A percentile compares a stretch with the other conserved stretches of the same genome.
Conservation (phyloP, 2,329 filamentous ascomycete genomes). For the Aspergillus uvarum region DNA sequence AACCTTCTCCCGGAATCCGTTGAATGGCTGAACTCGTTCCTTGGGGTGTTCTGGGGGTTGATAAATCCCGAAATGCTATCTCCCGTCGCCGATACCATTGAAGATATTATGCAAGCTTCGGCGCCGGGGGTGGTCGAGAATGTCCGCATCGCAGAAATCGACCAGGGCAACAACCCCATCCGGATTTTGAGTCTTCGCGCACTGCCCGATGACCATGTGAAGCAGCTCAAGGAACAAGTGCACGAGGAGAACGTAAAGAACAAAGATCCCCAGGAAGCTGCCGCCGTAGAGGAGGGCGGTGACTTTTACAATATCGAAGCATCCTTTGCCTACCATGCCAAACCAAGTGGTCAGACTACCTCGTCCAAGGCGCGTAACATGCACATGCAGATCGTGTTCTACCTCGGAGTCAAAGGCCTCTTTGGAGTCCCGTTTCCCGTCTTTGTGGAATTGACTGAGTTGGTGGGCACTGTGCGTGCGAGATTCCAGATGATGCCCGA, state of each 20-base stretch:
- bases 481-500: conserved; percentile 84
- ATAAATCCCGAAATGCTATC: conserved; percentile 95
- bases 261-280: conserved; percentile 83
- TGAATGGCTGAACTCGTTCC: conserved; percentile 90
- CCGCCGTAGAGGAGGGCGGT: conserved; percentile 84
- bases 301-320: conserved; percentile 92
- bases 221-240: conserved; percentile 78
- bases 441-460: conserved; percentile 82
- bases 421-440: conserved; percentile 87
- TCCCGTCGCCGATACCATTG: conserved; percentile 85
- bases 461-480: conserved; percentile 85
- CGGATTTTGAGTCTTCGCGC: conserved; percentile 84
- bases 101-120: conserved; percentile 96
- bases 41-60: conserved; percentile 82
- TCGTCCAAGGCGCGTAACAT: conserved; percentile 88
- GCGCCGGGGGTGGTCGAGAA: conserved; percentile 90
- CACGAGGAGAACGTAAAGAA: conserved; percentile 74
- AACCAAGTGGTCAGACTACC: conserved; percentile 67
- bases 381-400: conserved; percentile 96
- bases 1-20: conserved; percentile 92
- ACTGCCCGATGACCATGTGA: conserved; percentile 76
- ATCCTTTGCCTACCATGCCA: conserved; percentile 86
- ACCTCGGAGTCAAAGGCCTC: conserved; percentile 82
- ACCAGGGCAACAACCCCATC: conserved; percentile 87
- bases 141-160: conserved; percentile 90